These are phyloP conservation scores for Kickxella alabastrina DNA, from an alignment of 192 early-diverging fungal genomes.

Conservation along the genomic window DNA sequence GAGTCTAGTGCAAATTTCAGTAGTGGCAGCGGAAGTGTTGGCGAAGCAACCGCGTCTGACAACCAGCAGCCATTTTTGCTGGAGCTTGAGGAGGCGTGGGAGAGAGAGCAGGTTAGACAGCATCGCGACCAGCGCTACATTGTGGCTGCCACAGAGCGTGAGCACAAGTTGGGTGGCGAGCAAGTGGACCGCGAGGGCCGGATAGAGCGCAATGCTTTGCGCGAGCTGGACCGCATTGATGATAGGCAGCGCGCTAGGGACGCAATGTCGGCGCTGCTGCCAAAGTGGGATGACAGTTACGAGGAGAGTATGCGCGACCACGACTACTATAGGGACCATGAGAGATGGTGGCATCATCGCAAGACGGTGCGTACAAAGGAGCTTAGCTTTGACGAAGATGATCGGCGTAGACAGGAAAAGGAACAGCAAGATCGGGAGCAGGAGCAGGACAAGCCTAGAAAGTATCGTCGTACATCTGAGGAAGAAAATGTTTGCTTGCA, in stretches of 20 bases:
- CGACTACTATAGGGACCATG: constrained; percentile 73
- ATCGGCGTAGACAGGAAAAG: constrained; percentile 50
- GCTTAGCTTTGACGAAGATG: constrained; percentile 64
- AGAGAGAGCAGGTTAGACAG: constrained; percentile 13
- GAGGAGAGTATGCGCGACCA: constrained; percentile 45
- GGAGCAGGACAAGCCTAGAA: constrained; percentile 13
- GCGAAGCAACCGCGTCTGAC: not conserved
- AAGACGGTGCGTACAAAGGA: constrained; percentile 61
- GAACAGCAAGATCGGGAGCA: constrained; percentile 52
- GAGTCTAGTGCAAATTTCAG: too few species aligned
- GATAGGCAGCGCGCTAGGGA: constrained; percentile 18
- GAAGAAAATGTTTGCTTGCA: too few species aligned
- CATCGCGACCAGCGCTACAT: constrained; percentile 16
- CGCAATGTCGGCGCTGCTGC: constrained; percentile 11
- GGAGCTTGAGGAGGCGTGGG: constrained; percentile 27
- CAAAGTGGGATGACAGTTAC: constrained; percentile 36
- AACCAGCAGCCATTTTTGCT: constrained; percentile 12
- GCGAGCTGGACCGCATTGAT: constrained; percentile 37
- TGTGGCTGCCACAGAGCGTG: constrained; percentile 25
- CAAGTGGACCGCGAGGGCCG: constrained; percentile 22
- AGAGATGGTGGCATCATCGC: constrained; percentile 71
- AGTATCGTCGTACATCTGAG: too few species aligned
- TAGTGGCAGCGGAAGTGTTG: constrained; percentile 6
- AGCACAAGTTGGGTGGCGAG: constrained; percentile 10
- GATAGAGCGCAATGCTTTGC: constrained; percentile 23